These are phyloP conservation scores for Penicillium atrosanguineum DNA, from an alignment of 495 filamentous ascomycete species.

Conservation along the genomic window DNA sequence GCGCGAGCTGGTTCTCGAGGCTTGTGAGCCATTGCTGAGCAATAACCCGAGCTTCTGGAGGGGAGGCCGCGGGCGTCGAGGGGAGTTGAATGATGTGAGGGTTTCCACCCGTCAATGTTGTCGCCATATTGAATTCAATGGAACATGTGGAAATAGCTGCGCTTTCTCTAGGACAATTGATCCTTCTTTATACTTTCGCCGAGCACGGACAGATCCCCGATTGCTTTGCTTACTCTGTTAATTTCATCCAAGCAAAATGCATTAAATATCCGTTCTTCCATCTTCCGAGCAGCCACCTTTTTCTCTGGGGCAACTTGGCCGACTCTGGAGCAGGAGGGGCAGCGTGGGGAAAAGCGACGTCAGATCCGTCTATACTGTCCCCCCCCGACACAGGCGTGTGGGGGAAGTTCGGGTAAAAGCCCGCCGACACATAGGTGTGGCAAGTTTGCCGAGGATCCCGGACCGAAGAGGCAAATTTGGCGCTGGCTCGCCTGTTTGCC, in stretches of 20 bases:
- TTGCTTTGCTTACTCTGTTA: not conserved
- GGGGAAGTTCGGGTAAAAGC: conserved; percentile 5
- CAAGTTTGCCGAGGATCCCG: conserved; percentile 11
- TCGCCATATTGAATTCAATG: conserved; percentile 13
- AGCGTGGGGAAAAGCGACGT: conserved; percentile 12
- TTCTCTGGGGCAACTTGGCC: not conserved
- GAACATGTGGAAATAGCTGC: not conserved
- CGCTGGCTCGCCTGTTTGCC: not conserved
- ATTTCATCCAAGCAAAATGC: not conserved
- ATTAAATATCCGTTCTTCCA: conserved; percentile 3
- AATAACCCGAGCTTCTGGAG: conserved; percentile 24
- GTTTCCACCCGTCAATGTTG: conserved; percentile 26
- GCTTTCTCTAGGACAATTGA: not conserved
- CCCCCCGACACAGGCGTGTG: conserved; percentile 2
- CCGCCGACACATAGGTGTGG: not conserved
- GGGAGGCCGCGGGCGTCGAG: conserved; percentile 14
- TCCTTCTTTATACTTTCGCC: not conserved
- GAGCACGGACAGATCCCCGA: not conserved
- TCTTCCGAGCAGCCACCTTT: not conserved
- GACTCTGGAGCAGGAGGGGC: conserved; percentile 11
- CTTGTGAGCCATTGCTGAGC: conserved; percentile 40
- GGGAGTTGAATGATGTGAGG: conserved; percentile 36
- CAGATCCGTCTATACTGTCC: not conserved
- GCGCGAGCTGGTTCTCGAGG: conserved; percentile 24
- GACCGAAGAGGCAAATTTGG: conserved; percentile 8